Evolutionary conservation across 805 yeast genomes (phyloP).

Genomic region (Pichia cephalocereana): DNA sequence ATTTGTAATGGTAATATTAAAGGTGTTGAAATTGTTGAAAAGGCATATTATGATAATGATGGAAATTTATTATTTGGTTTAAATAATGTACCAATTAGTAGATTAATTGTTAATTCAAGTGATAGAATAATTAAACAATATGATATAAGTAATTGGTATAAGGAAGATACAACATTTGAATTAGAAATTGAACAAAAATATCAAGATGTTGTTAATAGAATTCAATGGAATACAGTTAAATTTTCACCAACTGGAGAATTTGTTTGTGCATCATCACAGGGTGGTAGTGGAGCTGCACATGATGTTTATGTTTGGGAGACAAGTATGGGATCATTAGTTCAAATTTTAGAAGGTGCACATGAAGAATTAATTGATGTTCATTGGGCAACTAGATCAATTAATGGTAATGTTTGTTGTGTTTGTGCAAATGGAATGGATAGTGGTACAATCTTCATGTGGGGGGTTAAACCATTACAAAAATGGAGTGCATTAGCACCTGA

Average conservation of each 20-base stretch:
- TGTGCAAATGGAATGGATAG: conserved; percentile 81
- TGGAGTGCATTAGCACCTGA: conserved; percentile 98
- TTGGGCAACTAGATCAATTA: conserved; percentile 40
- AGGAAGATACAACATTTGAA: conserved; percentile 19
- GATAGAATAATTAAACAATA: conserved; percentile 67
- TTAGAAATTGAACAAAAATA: conserved; percentile 70
- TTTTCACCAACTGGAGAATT: conserved; percentile 75
- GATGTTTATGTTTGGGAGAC: conserved; percentile 93
- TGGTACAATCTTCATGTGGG: conserved; percentile 79
- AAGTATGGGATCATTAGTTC: conserved; percentile 69
- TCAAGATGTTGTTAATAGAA: conserved; percentile 80
- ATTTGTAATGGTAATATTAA: conserved; percentile 67
- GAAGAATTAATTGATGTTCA: conserved; percentile 82
- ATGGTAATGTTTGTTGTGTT: conserved; percentile 60
- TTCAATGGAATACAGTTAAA: conserved; percentile 80
- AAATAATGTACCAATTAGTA: conserved; percentile 30
- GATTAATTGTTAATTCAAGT: conserved; percentile 65
- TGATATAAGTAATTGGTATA: conserved; percentile 25
- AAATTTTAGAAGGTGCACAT: conserved; percentile 83
- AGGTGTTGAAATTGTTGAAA: conserved; percentile 48
- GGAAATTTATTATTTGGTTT: conserved; percentile 1
- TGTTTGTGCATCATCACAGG: conserved; percentile 80
- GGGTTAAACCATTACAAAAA: conserved; percentile 72
- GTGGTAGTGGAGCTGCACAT: conserved; percentile 81
- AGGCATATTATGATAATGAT: conserved; percentile 13